A percentile compares a stretch with the other conserved stretches of the same genome.
Evolutionary conservation across 306 rosid genomes (phyloP).

Genomic region (Sicyos baderoa): DNA sequence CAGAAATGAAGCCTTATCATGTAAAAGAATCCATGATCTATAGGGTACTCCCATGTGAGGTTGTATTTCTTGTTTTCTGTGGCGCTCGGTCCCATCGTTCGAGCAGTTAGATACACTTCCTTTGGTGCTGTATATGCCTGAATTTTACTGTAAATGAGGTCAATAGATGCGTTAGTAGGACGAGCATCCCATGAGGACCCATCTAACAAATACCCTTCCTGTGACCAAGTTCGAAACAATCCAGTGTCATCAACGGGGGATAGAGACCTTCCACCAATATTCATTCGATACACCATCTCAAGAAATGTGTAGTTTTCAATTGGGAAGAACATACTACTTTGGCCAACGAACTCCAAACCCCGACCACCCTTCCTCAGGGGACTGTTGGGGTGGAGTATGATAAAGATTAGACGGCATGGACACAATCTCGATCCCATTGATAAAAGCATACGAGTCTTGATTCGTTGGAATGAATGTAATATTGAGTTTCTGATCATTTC

Average conservation of each 20-base stretch:
- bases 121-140: constrained; percentile 14
- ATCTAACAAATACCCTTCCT: not conserved
- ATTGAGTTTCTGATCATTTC: not conserved
- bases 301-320: constrained; percentile 1
- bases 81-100: not conserved
- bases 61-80: not conserved
- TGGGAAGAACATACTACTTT: too few species aligned
- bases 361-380: not conserved
- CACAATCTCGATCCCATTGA: constrained; percentile 22
- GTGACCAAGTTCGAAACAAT: constrained; percentile 22
- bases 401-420: constrained; percentile 24
- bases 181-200: not conserved
- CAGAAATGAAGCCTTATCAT: not conserved
- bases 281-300: constrained; percentile 20
- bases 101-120: not conserved
- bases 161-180: not conserved
- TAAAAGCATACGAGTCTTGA: constrained; percentile 16
- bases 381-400: not conserved
- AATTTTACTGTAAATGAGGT: not conserved
- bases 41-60: constrained; percentile 22
- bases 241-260: constrained; percentile 10
- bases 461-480: constrained; percentile 22
- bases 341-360: not conserved
- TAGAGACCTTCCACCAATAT: not conserved
- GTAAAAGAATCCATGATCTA: not conserved